Conservation (phyloP, 2,329 filamentous ascomycete species). For the Penicillium psychrosexuale region DNA sequence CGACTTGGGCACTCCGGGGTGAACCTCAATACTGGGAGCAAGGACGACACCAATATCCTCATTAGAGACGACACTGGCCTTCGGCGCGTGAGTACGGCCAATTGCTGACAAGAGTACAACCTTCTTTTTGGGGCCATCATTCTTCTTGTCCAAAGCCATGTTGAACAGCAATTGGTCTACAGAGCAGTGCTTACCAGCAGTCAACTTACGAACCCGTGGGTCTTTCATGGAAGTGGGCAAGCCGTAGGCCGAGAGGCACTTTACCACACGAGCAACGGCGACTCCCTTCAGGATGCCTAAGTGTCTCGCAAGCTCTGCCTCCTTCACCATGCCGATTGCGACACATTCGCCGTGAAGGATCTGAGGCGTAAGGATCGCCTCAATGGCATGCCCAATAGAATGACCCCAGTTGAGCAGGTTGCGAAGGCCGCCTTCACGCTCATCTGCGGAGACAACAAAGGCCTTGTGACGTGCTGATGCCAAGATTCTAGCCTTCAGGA, state of each 20-base stretch:
- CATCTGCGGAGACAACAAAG: slow-evolving; percentile 87
- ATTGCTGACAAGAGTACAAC: slow-evolving; percentile 89
- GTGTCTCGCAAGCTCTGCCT: slow-evolving; percentile 87
- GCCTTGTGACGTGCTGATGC: slow-evolving; percentile 93
- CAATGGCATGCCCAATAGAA: slow-evolving; percentile 94
- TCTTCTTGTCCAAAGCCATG: slow-evolving; percentile 99
- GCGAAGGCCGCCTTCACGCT: slow-evolving; percentile 87
- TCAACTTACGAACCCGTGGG: slow-evolving; percentile 74
- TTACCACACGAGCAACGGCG: slow-evolving; percentile 82
- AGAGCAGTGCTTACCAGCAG: slow-evolving; percentile 81
- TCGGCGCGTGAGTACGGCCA: slow-evolving; percentile 80
- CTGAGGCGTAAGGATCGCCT: slow-evolving; percentile 92
- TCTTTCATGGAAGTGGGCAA: slow-evolving; percentile 82
- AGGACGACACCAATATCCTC: slow-evolving; percentile 77
- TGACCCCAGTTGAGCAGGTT: slow-evolving; percentile 98
- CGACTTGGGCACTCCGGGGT: slow-evolving; percentile 64
- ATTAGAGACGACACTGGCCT: slow-evolving; percentile 86
- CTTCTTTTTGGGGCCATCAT: slow-evolving; percentile 91
- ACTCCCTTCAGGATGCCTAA: slow-evolving; percentile 80
- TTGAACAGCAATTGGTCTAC: slow-evolving; percentile 82
- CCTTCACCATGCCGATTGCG: slow-evolving; percentile 97
- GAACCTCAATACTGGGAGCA: slow-evolving; percentile 72
- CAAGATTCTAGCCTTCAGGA: slow-evolving; percentile 75
- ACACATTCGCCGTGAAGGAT: slow-evolving; percentile 94
- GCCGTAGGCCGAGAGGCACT: slow-evolving; percentile 92